phyloP scores from a whole-genome alignment of 2,329 filamentous ascomycete genomes.

The Fonsecaea pedrosoi region DNA sequence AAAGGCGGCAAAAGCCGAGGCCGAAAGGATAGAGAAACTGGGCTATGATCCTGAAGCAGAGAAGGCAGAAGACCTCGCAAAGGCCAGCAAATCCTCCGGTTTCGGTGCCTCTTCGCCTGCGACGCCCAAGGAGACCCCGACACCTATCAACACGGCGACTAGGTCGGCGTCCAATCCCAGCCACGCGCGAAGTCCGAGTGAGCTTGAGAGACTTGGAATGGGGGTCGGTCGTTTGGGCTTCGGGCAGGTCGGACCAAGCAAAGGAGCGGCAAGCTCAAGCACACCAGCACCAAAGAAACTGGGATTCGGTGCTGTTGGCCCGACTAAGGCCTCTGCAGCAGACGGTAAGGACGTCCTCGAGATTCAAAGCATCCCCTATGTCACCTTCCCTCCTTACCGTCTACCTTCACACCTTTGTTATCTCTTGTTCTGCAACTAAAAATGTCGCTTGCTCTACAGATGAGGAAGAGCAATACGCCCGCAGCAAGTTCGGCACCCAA shows the following conservation, averaged over 20 bases:
- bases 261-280: conserved; percentile 39
- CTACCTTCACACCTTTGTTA: conserved; percentile 45
- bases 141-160: conserved; percentile 73
- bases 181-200: conserved; percentile 67
- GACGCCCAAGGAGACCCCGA: conserved; percentile 64
- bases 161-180: conserved; percentile 64
- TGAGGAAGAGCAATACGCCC: conserved; percentile 82
- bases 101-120: conserved; percentile 47
- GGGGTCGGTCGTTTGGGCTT: conserved; percentile 85
- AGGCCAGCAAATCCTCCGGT: conserved; percentile 44
- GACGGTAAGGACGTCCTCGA: conserved; percentile 63
- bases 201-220: conserved; percentile 90
- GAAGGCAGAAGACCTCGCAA: conserved; percentile 55
- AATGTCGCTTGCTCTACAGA: conserved; percentile 47
- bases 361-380: neutral
- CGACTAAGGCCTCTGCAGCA: conserved; percentile 69
- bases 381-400: conserved; percentile 41
- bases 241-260: conserved; percentile 73
- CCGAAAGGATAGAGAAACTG: conserved; percentile 91
- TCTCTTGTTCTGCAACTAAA: neutral
- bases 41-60: conserved; percentile 95
- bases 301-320: conserved; percentile 85
- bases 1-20: conserved; percentile 96
- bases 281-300: conserved; percentile 73
- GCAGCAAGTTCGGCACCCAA: conserved; percentile 85